phyloP scores from a whole-genome alignment of 140 eudicot species.

The Artemisia princeps region DNA sequence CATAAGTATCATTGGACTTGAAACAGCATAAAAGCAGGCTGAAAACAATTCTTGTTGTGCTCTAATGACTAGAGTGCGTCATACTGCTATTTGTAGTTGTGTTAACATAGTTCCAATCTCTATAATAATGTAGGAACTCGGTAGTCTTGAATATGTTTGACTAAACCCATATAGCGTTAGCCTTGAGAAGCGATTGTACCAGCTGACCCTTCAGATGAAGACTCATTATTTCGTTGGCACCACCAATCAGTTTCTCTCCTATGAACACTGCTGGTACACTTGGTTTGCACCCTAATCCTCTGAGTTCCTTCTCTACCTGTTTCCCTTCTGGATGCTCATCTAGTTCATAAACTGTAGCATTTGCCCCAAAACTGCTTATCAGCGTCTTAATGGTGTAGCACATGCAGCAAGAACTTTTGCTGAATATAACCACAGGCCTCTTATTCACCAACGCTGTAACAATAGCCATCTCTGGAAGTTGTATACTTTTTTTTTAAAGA shows the following conservation, averaged over 20 bases:
- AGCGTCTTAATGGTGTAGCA: constrained; percentile 38
- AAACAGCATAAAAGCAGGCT: constrained; percentile 18
- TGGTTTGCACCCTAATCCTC: constrained; percentile 38
- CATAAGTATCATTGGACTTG: constrained; percentile 7
- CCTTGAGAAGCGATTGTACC: constrained; percentile 31
- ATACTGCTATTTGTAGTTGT: constrained; percentile 14
- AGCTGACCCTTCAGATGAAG: constrained; percentile 42
- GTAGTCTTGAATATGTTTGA: constrained; percentile 1
- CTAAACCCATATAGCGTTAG: constrained; percentile 49
- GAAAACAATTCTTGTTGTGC: constrained; percentile 11
- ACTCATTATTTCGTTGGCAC: constrained; percentile 40
- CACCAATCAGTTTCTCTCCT: constrained; percentile 39
- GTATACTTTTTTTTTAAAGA: neutral
- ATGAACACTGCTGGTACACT: constrained; percentile 50
- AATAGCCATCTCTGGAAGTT: constrained; percentile 27
- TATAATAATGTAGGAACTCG: neutral
- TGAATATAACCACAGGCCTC: constrained; percentile 44
- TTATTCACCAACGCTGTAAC: constrained; percentile 30
- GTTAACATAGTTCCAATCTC: constrained; percentile 11
- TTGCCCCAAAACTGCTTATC: constrained; percentile 41
- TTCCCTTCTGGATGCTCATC: constrained; percentile 46
- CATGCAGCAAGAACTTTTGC: constrained; percentile 51
- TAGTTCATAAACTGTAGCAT: constrained; percentile 33
- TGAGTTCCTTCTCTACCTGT: constrained; percentile 44
- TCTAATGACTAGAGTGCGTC: constrained; percentile 17